phyloP scores from a whole-genome alignment of 768 basidiomycete species.

The Gautieria morchelliformis region DNA sequence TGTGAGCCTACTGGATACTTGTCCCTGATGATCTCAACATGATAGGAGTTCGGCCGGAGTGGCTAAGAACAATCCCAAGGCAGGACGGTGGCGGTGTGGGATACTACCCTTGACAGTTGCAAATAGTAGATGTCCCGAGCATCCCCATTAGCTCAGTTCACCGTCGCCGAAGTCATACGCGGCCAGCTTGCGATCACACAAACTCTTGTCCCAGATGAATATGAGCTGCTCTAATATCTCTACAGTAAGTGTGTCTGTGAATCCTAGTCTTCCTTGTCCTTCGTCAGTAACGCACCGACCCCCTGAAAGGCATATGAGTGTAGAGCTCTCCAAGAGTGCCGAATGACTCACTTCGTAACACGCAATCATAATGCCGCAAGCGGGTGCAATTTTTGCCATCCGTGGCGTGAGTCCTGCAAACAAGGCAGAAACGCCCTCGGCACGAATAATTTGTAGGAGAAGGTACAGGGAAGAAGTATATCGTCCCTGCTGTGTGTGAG shows the following conservation, averaged over 20 bases:
- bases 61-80: no score
- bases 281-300: slow-evolving; percentile 5
- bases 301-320: neutral
- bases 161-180: no score
- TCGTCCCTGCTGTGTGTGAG: slow-evolving; percentile 27
- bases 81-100: no score
- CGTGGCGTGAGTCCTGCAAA: slow-evolving; percentile 83
- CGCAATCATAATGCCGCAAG: slow-evolving; percentile 97
- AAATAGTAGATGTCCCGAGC: no score
- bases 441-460: slow-evolving; percentile 56
- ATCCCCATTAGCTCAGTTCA: no score
- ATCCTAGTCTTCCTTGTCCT: neutral
- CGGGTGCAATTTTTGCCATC: slow-evolving; percentile 91
- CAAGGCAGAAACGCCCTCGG: slow-evolving; percentile 70
- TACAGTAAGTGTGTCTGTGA: neutral
- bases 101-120: no score
- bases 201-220: no score
- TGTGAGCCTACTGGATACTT: no score
- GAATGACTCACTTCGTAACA: slow-evolving; percentile 70
- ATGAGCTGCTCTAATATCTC: no score
- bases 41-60: no score
- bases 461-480: slow-evolving; percentile 31
- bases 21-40: no score
- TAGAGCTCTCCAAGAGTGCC: neutral
- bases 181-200: no score